Evolutionary conservation across 768 basidiomycete species (phyloP), one percentile per base, ranked within the genome.

Genomic region (Kwoniella sp.): DNA sequence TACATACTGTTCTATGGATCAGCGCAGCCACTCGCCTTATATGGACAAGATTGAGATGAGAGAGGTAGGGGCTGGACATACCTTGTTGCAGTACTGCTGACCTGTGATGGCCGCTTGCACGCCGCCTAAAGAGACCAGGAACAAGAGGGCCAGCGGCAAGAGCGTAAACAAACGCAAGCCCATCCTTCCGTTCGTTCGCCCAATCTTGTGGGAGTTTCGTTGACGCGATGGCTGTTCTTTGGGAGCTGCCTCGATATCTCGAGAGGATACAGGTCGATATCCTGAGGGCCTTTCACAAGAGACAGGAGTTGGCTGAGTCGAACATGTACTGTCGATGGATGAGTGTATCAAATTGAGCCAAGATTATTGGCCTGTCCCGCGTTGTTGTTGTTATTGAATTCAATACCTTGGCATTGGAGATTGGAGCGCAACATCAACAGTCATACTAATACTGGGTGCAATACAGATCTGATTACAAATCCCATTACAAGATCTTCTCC

Each of bases 91-190:
- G 30, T 58, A 55, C 34, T 58, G 51, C 41, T 59, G 55, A 50
- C 70, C 67, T n/a, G 70, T 72, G 60, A 70, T 60, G 31, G 47
- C 65, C 34, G 58, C 58, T 29, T 61, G 41, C 4, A 47, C 54
- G 3, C 34, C 30, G 15, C 41, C 20, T 45, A 45, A 17, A 11
- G 20, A 20, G 15, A 8, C 41, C 7, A 52, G 4, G 31, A 48
- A 20, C 12, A 53, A 29, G 53, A 54, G n/a, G 12, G 26, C 12
- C 9, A 63, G 20, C 12, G 55, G 22, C 22, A 41, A 26, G 22
- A 59, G 22, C 17, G 29, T 15, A 48, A 56, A 34, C 30, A 41
- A 26, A 34, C 34, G 29, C 25, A 4, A 9, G 11, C 26, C 37
- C 61, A 45, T 45, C 41, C 41, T 45, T 34, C 34, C 34, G 5